phyloP scores from a whole-genome alignment of 1,284 basidiomycete species.

The Schizopora paradoxa region DNA sequence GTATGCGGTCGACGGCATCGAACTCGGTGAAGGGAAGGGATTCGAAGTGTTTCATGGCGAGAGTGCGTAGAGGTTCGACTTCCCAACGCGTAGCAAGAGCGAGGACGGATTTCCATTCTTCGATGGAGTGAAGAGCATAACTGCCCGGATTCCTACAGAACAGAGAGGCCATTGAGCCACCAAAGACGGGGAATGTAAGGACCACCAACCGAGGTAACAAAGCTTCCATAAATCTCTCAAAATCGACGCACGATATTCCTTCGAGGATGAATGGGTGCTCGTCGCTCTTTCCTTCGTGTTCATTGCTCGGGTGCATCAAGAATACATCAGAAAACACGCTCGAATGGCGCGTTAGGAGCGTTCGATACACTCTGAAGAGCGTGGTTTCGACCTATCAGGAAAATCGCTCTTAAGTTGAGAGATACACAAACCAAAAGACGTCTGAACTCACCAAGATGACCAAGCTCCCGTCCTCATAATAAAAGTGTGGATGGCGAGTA shows the following conservation, averaged over 20 bases:
- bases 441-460: constrained; percentile 25
- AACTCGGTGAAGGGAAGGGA: constrained; percentile 24
- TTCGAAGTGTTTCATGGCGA: constrained; percentile 27
- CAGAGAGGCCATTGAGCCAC: not conserved
- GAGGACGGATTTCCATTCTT: constrained; percentile 19
- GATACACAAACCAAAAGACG: not conserved
- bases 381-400: constrained; percentile 31
- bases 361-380: constrained; percentile 27
- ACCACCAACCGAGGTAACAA: constrained; percentile 28
- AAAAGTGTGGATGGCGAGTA: constrained; percentile 10
- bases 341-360: constrained; percentile 28
- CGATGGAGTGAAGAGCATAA: constrained; percentile 16
- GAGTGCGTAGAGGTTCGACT: constrained; percentile 26
- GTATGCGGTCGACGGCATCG: constrained; percentile 26
- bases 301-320: constrained; percentile 16
- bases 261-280: constrained; percentile 25
- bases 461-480: constrained; percentile 29
- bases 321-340: constrained; percentile 26
- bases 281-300: constrained; percentile 15
- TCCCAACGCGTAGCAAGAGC: constrained; percentile 24
- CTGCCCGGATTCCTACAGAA: constrained; percentile 20
- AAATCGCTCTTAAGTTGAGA: not conserved
- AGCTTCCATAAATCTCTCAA: constrained; percentile 29
- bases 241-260: constrained; percentile 25
- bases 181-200: not conserved